Evolutionary conservation across 768 basidiomycete genomes (phyloP).

Genomic region (Xerocomellus amylosporus): DNA sequence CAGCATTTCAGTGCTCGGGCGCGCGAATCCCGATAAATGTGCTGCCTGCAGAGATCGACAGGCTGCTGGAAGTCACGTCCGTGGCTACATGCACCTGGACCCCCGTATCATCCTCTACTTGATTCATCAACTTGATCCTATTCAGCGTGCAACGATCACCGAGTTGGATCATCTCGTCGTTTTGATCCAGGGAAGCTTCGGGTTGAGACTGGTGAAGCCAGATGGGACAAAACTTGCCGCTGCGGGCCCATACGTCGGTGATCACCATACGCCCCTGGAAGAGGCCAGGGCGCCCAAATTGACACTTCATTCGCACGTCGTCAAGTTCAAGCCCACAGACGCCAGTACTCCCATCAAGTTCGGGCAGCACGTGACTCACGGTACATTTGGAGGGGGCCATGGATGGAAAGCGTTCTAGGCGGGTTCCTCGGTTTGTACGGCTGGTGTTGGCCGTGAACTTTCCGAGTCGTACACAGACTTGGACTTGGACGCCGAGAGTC

Average conservation of each 20-base stretch:
- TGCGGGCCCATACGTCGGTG: background rate
- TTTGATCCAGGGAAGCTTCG: slow-evolving; percentile 10
- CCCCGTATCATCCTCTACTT: slow-evolving; percentile 12
- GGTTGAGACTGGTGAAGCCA: slow-evolving; percentile 10
- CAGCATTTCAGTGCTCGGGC: slow-evolving; percentile 14
- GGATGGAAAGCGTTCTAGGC: slow-evolving; percentile 4
- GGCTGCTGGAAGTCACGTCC: slow-evolving; percentile 8
- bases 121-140: background rate
- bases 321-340: background rate
- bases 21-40: slow-evolving; percentile 4
- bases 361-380: background rate
- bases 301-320: slow-evolving; percentile 11
- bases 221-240: slow-evolving; percentile 10
- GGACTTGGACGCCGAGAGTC: too few relatives aligned
- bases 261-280: background rate
- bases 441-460: background rate
- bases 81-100: slow-evolving; percentile 17
- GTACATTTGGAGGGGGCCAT: background rate
- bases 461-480: too few relatives aligned
- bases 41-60: slow-evolving; percentile 11
- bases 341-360: background rate
- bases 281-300: slow-evolving; percentile 5
- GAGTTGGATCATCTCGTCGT: background rate
- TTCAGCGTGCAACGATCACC: background rate
- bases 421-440: background rate